Evolutionary conservation across 2,329 filamentous ascomycete genomes (phyloP).

Genomic region (Aspergillus fumigatus): DNA sequence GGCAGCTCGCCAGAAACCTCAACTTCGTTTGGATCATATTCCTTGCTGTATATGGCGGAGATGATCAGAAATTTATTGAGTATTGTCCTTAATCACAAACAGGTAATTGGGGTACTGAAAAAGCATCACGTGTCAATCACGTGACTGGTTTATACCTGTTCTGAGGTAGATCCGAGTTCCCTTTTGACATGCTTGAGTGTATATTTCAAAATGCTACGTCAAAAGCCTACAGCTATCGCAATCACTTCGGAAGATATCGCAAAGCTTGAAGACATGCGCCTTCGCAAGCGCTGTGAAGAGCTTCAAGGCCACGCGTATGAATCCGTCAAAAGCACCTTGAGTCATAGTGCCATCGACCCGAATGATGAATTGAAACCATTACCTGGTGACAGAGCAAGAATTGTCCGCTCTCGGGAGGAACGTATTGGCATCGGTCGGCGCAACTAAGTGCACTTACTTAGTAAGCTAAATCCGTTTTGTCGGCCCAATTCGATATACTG

Average conservation of each 20-base stretch:
- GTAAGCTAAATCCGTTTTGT: neutral
- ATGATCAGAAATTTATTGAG: neutral
- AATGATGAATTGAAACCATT: constrained; percentile 49
- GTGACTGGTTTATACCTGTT: no score
- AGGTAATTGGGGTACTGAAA: neutral
- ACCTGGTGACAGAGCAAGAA: constrained; percentile 46
- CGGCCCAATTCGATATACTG: neutral
- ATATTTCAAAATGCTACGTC: constrained; percentile 43
- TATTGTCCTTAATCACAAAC: neutral
- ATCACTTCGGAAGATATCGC: constrained; percentile 46
- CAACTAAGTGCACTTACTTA: constrained; percentile 8
- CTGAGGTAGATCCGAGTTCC: neutral
- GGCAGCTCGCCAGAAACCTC: constrained; percentile 2
- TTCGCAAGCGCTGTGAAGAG: constrained; percentile 27
- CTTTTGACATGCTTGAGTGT: neutral
- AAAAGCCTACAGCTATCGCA: constrained; percentile 48
- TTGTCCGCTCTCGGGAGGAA: constrained; percentile 44
- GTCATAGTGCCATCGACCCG: constrained; percentile 35
- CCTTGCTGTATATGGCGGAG: neutral
- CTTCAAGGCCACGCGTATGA: constrained; percentile 23
- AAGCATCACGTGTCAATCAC: neutral
- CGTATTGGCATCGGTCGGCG: constrained; percentile 38
- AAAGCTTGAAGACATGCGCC: constrained; percentile 42
- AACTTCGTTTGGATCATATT: constrained; percentile 27
- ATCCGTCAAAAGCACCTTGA: constrained; percentile 18